Conservation (phyloP, 495 filamentous ascomycete genomes). For the Opeltia flavorubescens region DNA sequence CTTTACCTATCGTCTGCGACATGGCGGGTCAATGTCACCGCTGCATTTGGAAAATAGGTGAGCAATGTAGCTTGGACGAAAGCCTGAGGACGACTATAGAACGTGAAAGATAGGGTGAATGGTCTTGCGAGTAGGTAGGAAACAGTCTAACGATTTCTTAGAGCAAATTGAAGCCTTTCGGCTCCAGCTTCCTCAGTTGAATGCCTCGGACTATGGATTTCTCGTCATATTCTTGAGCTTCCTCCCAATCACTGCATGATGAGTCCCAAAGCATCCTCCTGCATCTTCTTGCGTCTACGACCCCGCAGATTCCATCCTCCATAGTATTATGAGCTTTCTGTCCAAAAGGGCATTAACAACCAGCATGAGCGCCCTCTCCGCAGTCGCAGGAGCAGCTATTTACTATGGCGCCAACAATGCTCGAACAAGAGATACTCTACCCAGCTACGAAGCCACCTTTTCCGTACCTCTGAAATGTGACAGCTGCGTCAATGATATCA, state of each 20-base stretch:
- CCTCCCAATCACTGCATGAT: conserved; percentile 1
- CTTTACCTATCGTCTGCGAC: conserved; percentile 56
- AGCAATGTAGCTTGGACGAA: neutral
- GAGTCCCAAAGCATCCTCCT: neutral
- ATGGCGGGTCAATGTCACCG: conserved; percentile 26
- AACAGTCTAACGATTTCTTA: neutral
- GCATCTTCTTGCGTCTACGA: neutral
- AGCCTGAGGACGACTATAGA: neutral
- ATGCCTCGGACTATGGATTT: conserved; percentile 1
- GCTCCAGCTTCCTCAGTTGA: neutral
- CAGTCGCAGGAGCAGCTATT: conserved; percentile 8
- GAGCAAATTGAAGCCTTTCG: neutral
- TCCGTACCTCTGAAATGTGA: conserved; percentile 90
- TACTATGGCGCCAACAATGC: conserved; percentile 1
- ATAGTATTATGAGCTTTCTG: conserved; percentile 13
- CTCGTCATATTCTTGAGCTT: neutral
- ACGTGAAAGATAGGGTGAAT: too few relatives aligned
- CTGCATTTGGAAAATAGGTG: conserved; percentile 3
- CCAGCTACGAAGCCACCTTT: conserved; percentile 43
- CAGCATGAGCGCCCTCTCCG: conserved; percentile 6
- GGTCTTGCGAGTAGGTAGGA: neutral
- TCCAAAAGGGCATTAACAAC: conserved; percentile 1
- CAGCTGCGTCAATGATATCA: conserved; percentile 71
- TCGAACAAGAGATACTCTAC: conserved; percentile 3
- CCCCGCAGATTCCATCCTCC: conserved; percentile 1